Evolutionary conservation across 176 grass and related monocot genomes (phyloP).

Genomic region (Avena atlantica): DNA sequence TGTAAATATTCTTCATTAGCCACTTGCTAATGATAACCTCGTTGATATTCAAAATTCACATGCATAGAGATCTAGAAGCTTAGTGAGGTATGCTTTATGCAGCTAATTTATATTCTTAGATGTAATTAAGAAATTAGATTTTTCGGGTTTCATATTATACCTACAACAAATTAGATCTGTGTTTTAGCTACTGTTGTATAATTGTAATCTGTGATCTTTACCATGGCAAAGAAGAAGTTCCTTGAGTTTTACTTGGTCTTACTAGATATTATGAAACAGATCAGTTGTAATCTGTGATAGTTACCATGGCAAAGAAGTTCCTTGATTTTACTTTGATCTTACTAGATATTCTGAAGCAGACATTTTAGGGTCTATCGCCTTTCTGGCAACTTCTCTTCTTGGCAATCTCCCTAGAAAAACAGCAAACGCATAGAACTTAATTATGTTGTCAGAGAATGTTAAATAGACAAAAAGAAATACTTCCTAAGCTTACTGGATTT

Average conservation of each 20-base stretch:
- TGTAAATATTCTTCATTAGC: not conserved
- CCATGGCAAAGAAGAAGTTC: not conserved
- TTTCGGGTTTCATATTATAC: not conserved
- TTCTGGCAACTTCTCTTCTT: slow-evolving; percentile 21
- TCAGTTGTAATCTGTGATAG: not conserved
- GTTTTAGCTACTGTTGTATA: not conserved
- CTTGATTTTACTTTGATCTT: not conserved
- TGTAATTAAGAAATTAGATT: slow-evolving; percentile 5
- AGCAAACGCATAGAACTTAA: not conserved
- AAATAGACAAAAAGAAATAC: not conserved
- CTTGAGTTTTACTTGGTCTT: not conserved
- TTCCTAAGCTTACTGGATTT: slow-evolving; percentile 12
- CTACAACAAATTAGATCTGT: not conserved
- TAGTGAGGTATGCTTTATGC: not conserved
- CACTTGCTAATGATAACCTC: not conserved
- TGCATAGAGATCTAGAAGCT: slow-evolving; percentile 14
- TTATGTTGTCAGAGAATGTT: slow-evolving; percentile 21
- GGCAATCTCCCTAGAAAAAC: not conserved
- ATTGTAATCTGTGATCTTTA: not conserved
- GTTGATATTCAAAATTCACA: slow-evolving; percentile 22
- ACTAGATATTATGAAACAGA: not conserved
- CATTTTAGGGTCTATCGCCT: not conserved
- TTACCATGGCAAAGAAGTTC: not conserved
- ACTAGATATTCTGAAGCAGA: slow-evolving; percentile 13
- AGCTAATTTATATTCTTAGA: slow-evolving; percentile 13